These are phyloP conservation scores for Linnemannia elongata DNA, from an alignment of 192 early-diverging fungal genomes.

Conservation along the genomic window DNA sequence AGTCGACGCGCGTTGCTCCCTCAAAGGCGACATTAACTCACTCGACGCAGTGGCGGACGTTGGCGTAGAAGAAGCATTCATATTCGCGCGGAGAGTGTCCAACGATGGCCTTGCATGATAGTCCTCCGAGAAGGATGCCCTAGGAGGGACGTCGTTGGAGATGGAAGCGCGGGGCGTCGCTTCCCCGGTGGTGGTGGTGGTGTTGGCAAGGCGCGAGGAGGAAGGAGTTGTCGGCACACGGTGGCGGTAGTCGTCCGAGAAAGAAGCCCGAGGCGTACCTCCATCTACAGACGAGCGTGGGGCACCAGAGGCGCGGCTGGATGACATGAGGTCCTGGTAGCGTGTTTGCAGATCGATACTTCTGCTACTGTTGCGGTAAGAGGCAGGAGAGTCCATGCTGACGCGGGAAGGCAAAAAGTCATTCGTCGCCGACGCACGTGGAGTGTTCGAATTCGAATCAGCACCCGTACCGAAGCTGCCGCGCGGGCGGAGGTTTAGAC, in stretches of 20 bases:
- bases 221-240: neutral
- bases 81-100: neutral
- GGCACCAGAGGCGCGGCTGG: neutral
- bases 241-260: neutral
- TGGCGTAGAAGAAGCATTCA: neutral
- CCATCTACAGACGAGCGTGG: neutral
- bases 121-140: conserved; percentile 28
- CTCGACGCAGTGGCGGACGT: neutral
- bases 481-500: neutral
- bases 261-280: neutral
- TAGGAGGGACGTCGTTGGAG: neutral
- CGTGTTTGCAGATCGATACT: neutral
- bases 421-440: neutral
- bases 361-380: neutral
- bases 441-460: neutral
- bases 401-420: neutral
- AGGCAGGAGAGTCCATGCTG: conserved; percentile 15
- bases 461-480: neutral
- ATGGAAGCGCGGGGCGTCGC: neutral
- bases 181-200: neutral
- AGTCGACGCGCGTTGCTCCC: neutral
- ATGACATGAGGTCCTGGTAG: neutral
- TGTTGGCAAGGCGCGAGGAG: neutral
- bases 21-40: neutral
- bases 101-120: neutral